Base-by-base conservation (phyloP, 2,329 filamentous ascomycete species). In the Corinectria fuckeliana region DNA sequence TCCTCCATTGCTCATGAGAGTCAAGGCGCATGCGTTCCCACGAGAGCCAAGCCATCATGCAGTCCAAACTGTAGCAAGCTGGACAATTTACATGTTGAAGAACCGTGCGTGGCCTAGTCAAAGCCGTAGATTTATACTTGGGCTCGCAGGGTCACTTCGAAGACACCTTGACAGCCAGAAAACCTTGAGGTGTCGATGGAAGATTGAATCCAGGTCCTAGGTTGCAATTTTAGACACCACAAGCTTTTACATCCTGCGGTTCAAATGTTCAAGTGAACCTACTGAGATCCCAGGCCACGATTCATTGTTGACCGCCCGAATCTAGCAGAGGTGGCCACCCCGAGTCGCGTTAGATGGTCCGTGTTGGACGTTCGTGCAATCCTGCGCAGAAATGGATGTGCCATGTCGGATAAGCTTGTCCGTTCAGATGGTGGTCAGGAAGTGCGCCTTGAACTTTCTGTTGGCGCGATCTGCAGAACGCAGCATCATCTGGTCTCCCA, bases 361-460 rank as follows among this genome's bases (percentile, higher is more conserved):
- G 10, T 39, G 16, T 39, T 5, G 5, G 36, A 39, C 3, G 14
- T 16, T 36, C 7, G 6, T 6, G 32, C 9, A 16, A 7, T 36
- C 2, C 13, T 39, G 36, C 16, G 13, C 20, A 6, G 38, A 25
- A 10, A 14, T 23, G 7, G 16, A 25, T 45, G 6, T 10, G 23
- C 18, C 2, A 8, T 45, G 3, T 45, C 8, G 16, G n/a, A 13
- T 18, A 25, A 28, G 11, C 9, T 25, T 16, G 7, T 14, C 6
- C 18, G 4, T 23, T 90, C 80, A 96, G 13, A 96, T 75, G 64
- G 91, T 88, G 48, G 88, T 83, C 63, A 93, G 81, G 70, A 91
- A 92, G 73, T 94, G 93, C 72, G 86, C 83, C 77, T 95, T 97
- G 77, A 96, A 96, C 78, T 97, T 98, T 78, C 88, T 92, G 69